These are phyloP conservation scores for Ramaria sp. DNA, from an alignment of 768 basidiomycete species.

Conservation along the genomic window DNA sequence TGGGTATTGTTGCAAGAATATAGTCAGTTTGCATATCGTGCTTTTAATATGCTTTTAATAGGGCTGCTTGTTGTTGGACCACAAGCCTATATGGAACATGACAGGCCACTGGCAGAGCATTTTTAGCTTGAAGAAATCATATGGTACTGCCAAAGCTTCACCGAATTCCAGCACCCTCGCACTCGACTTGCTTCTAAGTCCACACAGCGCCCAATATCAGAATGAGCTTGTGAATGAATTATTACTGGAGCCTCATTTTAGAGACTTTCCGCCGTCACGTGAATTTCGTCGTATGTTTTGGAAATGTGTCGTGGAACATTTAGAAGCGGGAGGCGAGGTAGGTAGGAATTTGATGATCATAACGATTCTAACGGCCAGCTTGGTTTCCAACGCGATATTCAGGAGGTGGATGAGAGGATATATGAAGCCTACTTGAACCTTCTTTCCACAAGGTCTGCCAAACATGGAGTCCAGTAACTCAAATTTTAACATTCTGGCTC, in stretches of 20 bases:
- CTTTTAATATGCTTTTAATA: too few species aligned
- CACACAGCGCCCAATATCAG: constrained; percentile 25
- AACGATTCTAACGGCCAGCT: neutral
- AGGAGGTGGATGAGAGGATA: constrained; percentile 54
- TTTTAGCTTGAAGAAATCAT: neutral
- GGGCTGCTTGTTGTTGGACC: neutral
- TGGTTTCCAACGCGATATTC: constrained; percentile 28
- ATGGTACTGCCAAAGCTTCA: neutral
- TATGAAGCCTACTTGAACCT: constrained; percentile 52
- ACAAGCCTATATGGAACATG: neutral
- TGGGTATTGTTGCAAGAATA: too few species aligned
- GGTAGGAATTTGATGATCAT: constrained; percentile 13
- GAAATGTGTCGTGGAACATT: constrained; percentile 53
- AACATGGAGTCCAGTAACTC: neutral
- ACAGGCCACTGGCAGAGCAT: neutral
- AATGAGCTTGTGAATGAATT: constrained; percentile 43
- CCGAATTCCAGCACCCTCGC: neutral
- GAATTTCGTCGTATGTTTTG: constrained; percentile 59
- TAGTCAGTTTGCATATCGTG: too few species aligned
- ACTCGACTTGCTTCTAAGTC: neutral
- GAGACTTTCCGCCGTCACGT: constrained; percentile 48
- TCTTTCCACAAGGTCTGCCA: constrained; percentile 16
- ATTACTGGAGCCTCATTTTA: constrained; percentile 42
- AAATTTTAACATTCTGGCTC: constrained; percentile 11
- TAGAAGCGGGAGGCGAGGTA: constrained; percentile 49